Conservation (phyloP, 495 filamentous ascomycete species). For the Neurospora pannonica region DNA sequence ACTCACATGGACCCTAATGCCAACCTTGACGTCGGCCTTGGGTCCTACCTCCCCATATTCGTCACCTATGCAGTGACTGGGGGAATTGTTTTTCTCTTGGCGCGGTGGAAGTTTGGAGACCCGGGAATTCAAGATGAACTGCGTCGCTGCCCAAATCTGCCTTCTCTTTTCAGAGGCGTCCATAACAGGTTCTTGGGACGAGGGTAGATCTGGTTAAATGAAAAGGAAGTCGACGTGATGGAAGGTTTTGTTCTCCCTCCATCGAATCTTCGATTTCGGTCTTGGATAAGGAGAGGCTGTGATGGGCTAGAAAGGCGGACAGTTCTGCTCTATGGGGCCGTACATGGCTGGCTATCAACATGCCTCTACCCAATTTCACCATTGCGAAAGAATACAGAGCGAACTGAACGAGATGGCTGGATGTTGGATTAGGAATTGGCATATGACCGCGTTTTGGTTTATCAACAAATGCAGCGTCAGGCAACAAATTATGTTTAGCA, state of each 20-base stretch:
- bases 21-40: not conserved
- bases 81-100: not conserved
- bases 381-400: not conserved
- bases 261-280: not conserved
- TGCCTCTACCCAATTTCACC: not conserved
- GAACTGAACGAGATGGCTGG: not conserved
- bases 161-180: not conserved
- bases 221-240: not conserved
- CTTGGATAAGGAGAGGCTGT: not conserved
- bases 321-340: not conserved
- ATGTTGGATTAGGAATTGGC: not conserved
- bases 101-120: not conserved
- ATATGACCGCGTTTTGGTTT: not conserved
- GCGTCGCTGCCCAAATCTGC: not conserved
- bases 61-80: not conserved
- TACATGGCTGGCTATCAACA: not conserved
- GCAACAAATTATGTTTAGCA: not conserved
- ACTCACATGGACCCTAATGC: not conserved
- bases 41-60: not conserved
- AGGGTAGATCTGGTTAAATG: not conserved
- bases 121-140: not conserved
- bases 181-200: not conserved
- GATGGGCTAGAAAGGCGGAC: not conserved
- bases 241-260: not conserved
- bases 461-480: not conserved